Percentiles rank a stretch among this genome's conserved stretches.
These are phyloP conservation scores for Penicillium goetzii DNA, from an alignment of 495 filamentous ascomycete genomes.

Conservation along the genomic window DNA sequence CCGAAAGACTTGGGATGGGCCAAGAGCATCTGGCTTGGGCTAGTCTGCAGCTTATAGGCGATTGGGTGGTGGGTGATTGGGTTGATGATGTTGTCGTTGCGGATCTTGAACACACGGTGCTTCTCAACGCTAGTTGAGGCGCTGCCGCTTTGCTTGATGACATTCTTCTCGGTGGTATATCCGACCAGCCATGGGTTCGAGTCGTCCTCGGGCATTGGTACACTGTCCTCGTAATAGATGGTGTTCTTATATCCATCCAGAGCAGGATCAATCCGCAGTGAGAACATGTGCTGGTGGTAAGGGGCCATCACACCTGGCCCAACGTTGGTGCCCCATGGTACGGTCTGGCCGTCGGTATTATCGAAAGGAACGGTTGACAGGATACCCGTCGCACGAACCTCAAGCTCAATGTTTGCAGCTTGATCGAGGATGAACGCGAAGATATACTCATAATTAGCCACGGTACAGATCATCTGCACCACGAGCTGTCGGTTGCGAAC, in stretches of 20 bases:
- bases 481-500: slow-evolving; percentile 66
- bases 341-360: slow-evolving; percentile 47
- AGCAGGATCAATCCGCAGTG: slow-evolving; percentile 81
- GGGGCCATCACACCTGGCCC: slow-evolving; percentile 80
- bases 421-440: slow-evolving; percentile 86
- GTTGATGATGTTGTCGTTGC: slow-evolving; percentile 70
- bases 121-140: slow-evolving; percentile 61
- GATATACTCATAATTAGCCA: slow-evolving; percentile 86
- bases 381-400: slow-evolving; percentile 88
- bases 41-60: slow-evolving; percentile 76
- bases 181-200: slow-evolving; percentile 78
- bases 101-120: slow-evolving; percentile 82
- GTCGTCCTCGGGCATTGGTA: slow-evolving; percentile 69
- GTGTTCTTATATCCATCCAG: slow-evolving; percentile 76
- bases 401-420: slow-evolving; percentile 78
- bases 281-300: slow-evolving; percentile 90
- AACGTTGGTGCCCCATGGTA: slow-evolving; percentile 82
- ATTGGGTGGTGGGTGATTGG: slow-evolving; percentile 75
- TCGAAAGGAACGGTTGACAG: slow-evolving; percentile 83
- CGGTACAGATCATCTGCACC: slow-evolving; percentile 74
- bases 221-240: slow-evolving; percentile 71
- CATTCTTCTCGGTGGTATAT: slow-evolving; percentile 67
- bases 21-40: slow-evolving; percentile 78
- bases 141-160: slow-evolving; percentile 64
- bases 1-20: slow-evolving; percentile 72